Evolutionary conservation across 2,329 filamentous ascomycete genomes (phyloP).

Genomic region (Fusarium oxysporum): DNA sequence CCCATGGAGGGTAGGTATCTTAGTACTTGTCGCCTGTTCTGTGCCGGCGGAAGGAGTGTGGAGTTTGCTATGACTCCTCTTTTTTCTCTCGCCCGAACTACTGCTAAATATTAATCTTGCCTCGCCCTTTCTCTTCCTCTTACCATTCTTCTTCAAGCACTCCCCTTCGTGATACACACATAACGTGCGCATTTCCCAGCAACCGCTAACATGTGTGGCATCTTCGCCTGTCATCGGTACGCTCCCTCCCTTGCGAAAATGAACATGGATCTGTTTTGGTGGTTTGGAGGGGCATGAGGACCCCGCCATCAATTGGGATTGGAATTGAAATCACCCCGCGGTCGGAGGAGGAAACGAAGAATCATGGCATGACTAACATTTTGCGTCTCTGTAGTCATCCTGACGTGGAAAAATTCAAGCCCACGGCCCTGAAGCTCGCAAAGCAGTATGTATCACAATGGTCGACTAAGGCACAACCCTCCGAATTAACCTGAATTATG

Average conservation of each 20-base stretch:
- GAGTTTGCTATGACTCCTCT: conserved; percentile 41
- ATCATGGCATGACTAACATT: conserved; percentile 43
- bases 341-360: conserved; percentile 30
- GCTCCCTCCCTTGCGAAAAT: conserved; percentile 33
- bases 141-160: conserved; percentile 20
- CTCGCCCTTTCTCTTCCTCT: conserved; percentile 18
- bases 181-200: conserved; percentile 19
- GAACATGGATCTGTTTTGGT: conserved; percentile 39
- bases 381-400: conserved; percentile 71
- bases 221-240: conserved; percentile 93
- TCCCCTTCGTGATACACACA: conserved; percentile 19
- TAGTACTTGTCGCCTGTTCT: conserved; percentile 31
- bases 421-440: conserved; percentile 89
- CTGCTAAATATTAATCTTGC: conserved; percentile 41
- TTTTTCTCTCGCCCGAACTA: conserved; percentile 27
- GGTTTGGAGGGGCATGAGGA: conserved; percentile 32
- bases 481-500: conserved; percentile 30
- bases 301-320: conserved; percentile 36
- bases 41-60: conserved; percentile 37
- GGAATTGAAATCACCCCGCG: conserved; percentile 47
- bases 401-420: conserved; percentile 96
- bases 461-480: not conserved
- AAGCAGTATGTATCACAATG: conserved; percentile 77
- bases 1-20: not conserved
- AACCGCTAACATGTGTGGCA: conserved; percentile 85